Conservation (phyloP, 306 rosid species). For the Cucurbita moschata region DNA sequence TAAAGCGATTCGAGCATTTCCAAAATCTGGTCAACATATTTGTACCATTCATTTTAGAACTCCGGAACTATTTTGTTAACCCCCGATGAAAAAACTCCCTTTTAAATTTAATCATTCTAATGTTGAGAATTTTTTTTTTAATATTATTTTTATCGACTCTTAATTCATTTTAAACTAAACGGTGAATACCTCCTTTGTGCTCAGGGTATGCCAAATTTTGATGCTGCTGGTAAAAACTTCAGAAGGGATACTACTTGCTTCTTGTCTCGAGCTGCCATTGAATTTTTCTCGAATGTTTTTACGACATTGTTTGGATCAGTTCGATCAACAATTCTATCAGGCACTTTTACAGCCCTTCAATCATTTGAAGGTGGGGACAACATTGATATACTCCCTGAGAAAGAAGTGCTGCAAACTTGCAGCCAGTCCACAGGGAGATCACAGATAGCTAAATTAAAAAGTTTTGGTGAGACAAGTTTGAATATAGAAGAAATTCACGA, state of each 20-base stretch:
- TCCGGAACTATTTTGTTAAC: not conserved
- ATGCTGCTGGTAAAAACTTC: conserved; percentile 18
- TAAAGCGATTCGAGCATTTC: conserved; percentile 14
- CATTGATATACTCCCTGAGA: conserved; percentile 24
- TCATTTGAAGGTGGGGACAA: conserved; percentile 36
- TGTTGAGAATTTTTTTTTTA: not conserved
- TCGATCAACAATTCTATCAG: conserved; percentile 29
- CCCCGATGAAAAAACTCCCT: too few relatives aligned
- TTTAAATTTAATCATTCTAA: not conserved
- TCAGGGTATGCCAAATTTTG: conserved; percentile 36
- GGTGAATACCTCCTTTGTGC: conserved; percentile 3
- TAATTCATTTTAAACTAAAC: conserved; percentile 2
- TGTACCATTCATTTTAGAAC: not conserved
- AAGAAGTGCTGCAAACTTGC: conserved; percentile 25
- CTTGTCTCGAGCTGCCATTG: conserved; percentile 63
- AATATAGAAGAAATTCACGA: conserved; percentile 15
- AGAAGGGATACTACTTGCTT: conserved; percentile 37
- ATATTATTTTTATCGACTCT: not conserved
- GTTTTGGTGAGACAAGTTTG: conserved; percentile 14
- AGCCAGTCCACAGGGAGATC: conserved; percentile 24
- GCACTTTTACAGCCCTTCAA: conserved; percentile 27
- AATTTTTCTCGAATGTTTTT: conserved; percentile 47
- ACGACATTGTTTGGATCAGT: conserved; percentile 39
- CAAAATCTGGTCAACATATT: not conserved
- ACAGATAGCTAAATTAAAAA: conserved; percentile 14